Conservation (phyloP, 1,284 basidiomycete species). For the Moesziomyces parantarcticus region DNA sequence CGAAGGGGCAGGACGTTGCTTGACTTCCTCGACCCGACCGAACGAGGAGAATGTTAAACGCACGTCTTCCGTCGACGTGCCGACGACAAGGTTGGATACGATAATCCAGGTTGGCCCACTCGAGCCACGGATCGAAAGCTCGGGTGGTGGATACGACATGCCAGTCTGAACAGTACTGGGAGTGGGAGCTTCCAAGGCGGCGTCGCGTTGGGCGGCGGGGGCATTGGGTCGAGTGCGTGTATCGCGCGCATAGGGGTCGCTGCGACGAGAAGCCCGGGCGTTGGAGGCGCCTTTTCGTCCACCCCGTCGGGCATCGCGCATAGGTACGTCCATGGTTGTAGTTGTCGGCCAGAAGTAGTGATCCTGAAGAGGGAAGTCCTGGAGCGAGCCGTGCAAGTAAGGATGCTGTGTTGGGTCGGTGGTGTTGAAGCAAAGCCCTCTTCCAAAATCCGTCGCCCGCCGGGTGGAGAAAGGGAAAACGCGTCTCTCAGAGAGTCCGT, state of each 20-base stretch:
- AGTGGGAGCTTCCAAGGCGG: background rate
- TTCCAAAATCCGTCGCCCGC: no score
- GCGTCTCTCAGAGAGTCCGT: no score
- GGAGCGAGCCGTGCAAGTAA: no score
- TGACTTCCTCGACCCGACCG: constrained; percentile 56
- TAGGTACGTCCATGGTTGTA: constrained; percentile 41
- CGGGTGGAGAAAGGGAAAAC: no score
- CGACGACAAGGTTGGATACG: constrained; percentile 59
- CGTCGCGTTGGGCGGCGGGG: constrained; percentile 2
- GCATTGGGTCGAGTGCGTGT: constrained; percentile 22
- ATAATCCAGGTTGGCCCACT: constrained; percentile 62
- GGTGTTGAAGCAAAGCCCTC: background rate
- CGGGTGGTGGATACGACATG: constrained; percentile 49
- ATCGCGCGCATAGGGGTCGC: constrained; percentile 45
- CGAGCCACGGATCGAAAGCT: constrained; percentile 59
- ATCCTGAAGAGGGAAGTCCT: no score
- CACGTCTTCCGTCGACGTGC: constrained; percentile 63
- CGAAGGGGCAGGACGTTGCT: constrained; percentile 47
- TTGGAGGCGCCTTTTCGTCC: constrained; percentile 29
- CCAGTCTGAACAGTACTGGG: constrained; percentile 4
- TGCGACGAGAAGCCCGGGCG: constrained; percentile 34
- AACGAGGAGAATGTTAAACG: constrained; percentile 61
- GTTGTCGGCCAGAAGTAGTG: no score
- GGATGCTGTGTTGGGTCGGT: no score
- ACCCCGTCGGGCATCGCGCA: constrained; percentile 30